These are phyloP conservation scores for Trichoderma polysporum DNA, from an alignment of 2,329 filamentous ascomycete species.

Conservation along the genomic window DNA sequence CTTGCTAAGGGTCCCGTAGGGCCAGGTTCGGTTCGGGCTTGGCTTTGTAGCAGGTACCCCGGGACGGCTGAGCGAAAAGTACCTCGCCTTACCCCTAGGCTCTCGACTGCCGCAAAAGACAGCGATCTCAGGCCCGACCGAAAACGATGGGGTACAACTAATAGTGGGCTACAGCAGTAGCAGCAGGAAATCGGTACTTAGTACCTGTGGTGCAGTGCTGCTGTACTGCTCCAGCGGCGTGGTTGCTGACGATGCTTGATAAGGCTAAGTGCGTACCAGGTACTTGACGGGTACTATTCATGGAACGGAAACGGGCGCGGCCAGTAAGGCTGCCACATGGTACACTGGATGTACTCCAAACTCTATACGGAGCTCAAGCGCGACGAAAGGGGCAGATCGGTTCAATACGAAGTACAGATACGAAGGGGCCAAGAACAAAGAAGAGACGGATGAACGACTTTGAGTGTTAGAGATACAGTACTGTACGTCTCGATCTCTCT, in stretches of 20 bases:
- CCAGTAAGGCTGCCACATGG: not conserved
- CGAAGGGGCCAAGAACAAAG: not conserved
- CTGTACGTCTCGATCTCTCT: not conserved
- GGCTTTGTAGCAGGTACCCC: not conserved
- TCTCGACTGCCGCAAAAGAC: not conserved
- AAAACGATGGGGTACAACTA: not conserved
- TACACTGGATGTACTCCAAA: not conserved
- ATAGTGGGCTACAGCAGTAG: not conserved
- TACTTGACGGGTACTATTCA: constrained; percentile 4
- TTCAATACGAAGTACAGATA: not conserved
- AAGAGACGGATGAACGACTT: not conserved
- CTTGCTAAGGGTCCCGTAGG: constrained; percentile 15
- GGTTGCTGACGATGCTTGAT: constrained; percentile 15
- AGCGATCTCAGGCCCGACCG: not conserved
- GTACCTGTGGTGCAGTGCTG: not conserved
- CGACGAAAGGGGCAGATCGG: not conserved
- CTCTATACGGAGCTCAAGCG: not conserved
- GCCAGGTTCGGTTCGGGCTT: constrained; percentile 6
- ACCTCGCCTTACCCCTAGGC: not conserved
- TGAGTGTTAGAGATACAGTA: not conserved
- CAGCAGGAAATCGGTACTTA: not conserved
- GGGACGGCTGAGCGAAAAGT: constrained; percentile 5
- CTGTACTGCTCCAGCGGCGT: not conserved
- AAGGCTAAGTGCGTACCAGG: constrained; percentile 12
- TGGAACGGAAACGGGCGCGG: not conserved